Conservation (phyloP, 1,284 basidiomycete species). For the Cronartium quercuum region DNA sequence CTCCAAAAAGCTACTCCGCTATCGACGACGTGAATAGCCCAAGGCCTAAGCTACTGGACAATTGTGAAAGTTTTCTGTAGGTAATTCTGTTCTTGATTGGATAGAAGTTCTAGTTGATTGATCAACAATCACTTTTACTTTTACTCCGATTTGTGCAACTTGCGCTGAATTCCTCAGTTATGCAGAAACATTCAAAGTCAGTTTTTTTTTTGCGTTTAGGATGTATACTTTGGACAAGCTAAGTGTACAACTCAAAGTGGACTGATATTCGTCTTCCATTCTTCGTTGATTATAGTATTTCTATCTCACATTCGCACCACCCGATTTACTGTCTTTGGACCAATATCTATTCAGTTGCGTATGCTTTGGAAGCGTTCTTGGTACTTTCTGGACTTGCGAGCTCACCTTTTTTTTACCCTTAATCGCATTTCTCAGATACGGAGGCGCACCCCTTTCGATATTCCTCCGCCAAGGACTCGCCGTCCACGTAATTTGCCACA, state of each 20-base stretch:
- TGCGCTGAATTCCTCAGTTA: conserved; percentile 4
- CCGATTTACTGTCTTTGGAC: conserved; percentile 22
- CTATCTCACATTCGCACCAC: conserved; percentile 30
- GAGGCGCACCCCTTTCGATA: conserved; percentile 35
- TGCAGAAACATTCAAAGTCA: conserved; percentile 38
- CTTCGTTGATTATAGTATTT: conserved; percentile 7
- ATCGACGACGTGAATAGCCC: conserved; percentile 20
- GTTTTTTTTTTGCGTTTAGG: background rate
- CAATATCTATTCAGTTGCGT: conserved; percentile 38
- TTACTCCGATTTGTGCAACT: background rate
- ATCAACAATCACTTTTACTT: background rate
- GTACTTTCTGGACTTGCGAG: background rate
- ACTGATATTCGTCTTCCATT: background rate
- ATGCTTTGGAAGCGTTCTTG: background rate
- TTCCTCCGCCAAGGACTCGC: background rate
- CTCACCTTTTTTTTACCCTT: background rate
- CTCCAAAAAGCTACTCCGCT: conserved; percentile 14
- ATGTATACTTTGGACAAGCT: background rate
- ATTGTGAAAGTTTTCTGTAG: conserved; percentile 31
- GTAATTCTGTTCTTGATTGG: background rate
- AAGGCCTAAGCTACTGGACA: background rate
- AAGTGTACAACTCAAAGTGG: no score
- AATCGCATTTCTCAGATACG: conserved; percentile 2
- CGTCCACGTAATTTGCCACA: background rate
- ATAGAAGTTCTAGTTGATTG: no score